Evolutionary conservation across 192 early-diverging fungal species (phyloP), one percentile per base, ranked within the genome.

Genomic region (Backusella tuberculispora): DNA sequence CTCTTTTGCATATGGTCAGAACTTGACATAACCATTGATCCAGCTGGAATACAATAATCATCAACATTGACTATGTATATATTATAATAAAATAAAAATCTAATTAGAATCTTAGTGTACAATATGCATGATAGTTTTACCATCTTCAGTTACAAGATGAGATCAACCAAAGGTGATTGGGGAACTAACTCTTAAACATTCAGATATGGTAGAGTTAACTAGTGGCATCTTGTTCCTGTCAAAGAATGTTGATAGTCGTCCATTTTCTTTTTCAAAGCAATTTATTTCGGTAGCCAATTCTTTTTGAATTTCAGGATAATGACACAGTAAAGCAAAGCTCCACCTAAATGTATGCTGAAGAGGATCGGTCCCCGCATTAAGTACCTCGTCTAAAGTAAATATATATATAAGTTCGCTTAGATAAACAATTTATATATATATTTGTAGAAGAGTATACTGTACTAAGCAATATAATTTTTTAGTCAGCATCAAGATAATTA

Each of bases 101-200:
- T 34, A 34, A 34, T 34, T 34, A 34, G 2, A 34, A 34, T 34
- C 29, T 34, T 34, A 34, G 0, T 34, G 29, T 34, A 2, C 29
- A 34, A 34, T 34, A 34, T 34, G 2, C 29, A 34, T 34, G 2
- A 34, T 34, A 2, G 15, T 24, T 7, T 67, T 67, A 38, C 66
- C 40, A 67, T 67, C 66, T 40, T 67, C 38, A 15, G 66, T 67
- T 67, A 40, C 66, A 67, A 34, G 34, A 3, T 67, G 66, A 40
- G 66, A 37, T 4, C 41, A 17, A 1, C 66, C 38, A 67, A 67
- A 67, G 6, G 37, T 66, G 12, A 17, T 66, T 10, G 40, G 37
- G n/a, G 37, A 66, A 38, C 65, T 66, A 1, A 66, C 15, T 3
- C 65, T 37, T n/a, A 38, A n/a, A 66, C 65, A 41, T 41, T 66